These are phyloP conservation scores for Leccinellum rugosiceps DNA, from an alignment of 768 basidiomycete genomes.

Conservation along the genomic window DNA sequence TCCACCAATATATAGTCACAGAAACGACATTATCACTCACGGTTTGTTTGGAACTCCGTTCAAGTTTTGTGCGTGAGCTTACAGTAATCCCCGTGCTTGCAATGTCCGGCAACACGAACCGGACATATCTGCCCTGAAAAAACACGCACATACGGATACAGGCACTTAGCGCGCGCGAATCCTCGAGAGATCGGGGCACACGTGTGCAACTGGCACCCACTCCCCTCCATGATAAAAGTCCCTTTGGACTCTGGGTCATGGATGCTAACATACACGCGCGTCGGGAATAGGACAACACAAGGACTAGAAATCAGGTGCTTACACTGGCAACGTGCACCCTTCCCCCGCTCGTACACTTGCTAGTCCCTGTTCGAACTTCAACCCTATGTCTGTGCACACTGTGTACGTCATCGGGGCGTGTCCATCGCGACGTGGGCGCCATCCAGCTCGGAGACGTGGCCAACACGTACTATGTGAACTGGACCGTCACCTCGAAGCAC, in stretches of 20 bases:
- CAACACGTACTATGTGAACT: conserved; percentile 45
- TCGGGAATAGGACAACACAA: neutral
- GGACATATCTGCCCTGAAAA: conserved; percentile 26
- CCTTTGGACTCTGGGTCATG: conserved; percentile 35
- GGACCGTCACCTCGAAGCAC: conserved; percentile 23
- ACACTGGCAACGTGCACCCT: conserved; percentile 64
- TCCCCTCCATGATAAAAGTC: conserved; percentile 54
- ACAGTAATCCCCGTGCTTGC: conserved; percentile 27
- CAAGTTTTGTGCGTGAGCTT: conserved; percentile 30
- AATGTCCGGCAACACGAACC: conserved; percentile 22
- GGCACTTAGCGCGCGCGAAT: neutral
- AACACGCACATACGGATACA: neutral
- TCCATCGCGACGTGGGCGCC: conserved; percentile 51
- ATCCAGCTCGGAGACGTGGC: conserved; percentile 36
- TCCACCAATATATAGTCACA: neutral
- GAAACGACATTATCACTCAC: conserved; percentile 14
- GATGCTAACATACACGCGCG: conserved; percentile 34
- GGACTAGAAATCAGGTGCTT: conserved; percentile 21
- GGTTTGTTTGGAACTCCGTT: conserved; percentile 20
- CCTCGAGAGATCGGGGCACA: too few species aligned
- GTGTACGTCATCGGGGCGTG: conserved; percentile 39
- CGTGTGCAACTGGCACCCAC: conserved; percentile 14
- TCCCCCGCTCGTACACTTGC: conserved; percentile 52
- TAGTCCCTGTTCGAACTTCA: conserved; percentile 38
- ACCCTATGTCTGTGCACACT: conserved; percentile 36